Percentiles rank a stretch among this genome's conserved stretches.
Conservation (phyloP, 139 green algal genomes). For the Coelastrella sp. region DNA sequence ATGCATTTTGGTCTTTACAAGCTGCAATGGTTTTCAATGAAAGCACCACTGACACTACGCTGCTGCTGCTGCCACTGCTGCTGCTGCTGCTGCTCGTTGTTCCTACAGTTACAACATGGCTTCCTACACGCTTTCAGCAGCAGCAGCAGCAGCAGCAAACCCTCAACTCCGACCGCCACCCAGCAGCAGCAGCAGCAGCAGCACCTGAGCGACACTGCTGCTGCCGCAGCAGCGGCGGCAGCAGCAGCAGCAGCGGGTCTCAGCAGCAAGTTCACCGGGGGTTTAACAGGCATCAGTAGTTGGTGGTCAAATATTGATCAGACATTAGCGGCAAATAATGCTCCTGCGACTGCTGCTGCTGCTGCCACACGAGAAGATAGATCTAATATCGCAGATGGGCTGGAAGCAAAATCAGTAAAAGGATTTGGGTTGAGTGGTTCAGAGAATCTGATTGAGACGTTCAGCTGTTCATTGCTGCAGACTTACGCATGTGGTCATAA, state of each 20-base stretch:
- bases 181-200: conserved; percentile 29
- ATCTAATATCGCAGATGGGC: too few relatives aligned
- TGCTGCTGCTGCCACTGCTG: not conserved
- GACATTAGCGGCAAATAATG: conserved; percentile 28
- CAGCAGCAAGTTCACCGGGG: conserved; percentile 4
- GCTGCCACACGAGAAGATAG: not conserved
- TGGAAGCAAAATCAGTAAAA: not conserved
- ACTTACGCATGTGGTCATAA: conserved; percentile 21
- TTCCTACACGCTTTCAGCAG: conserved; percentile 2
- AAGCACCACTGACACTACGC: too few relatives aligned
- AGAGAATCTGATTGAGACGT: conserved; percentile 22
- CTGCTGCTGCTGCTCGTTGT: not conserved
- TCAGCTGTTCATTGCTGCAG: conserved; percentile 27
- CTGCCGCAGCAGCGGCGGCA: conserved; percentile 2
- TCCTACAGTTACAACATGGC: not conserved
- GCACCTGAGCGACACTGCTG: not conserved
- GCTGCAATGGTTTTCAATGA: too few relatives aligned
- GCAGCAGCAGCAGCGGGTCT: conserved; percentile 9
- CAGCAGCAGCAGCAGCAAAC: conserved; percentile 24
- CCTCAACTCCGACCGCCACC: not conserved
- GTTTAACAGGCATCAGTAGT: conserved; percentile 17
- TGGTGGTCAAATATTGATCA: conserved; percentile 39
- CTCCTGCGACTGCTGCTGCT: conserved; percentile 1
- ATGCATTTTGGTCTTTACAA: too few relatives aligned
- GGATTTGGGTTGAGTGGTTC: not conserved